These are phyloP conservation scores for Picochlorum sp. DNA, from an alignment of 139 green algal genomes.

Conservation along the genomic window DNA sequence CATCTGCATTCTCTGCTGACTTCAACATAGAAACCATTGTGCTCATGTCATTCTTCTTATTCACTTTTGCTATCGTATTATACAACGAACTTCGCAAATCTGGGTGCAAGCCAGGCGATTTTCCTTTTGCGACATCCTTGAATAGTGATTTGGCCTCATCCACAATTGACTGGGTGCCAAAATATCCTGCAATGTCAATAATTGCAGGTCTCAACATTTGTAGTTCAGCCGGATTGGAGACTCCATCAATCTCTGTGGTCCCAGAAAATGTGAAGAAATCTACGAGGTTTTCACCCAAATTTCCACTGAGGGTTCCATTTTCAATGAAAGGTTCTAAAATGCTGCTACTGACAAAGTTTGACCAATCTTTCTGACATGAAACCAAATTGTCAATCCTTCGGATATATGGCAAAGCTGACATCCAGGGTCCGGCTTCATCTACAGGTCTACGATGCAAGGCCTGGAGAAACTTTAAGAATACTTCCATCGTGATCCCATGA, in stretches of 20 bases:
- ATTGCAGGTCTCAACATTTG: conserved; percentile 10
- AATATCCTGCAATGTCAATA: conserved; percentile 14
- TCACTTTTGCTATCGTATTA: conserved; percentile 17
- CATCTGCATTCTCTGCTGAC: conserved; percentile 20
- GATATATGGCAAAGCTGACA: conserved; percentile 22
- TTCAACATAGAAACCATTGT: conserved; percentile 13
- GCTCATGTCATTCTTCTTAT: conserved; percentile 5
- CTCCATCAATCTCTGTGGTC: conserved; percentile 1
- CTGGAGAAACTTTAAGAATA: conserved; percentile 35
- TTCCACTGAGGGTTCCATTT: background rate
- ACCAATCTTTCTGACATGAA: conserved; percentile 6
- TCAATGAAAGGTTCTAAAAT: conserved; percentile 6
- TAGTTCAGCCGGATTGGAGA: background rate
- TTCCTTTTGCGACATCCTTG: background rate
- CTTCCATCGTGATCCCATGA: conserved; percentile 12
- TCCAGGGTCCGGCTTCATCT: conserved; percentile 37
- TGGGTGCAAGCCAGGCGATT: conserved; percentile 6
- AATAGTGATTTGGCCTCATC: conserved; percentile 2
- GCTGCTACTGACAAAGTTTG: background rate
- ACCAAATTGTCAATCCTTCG: conserved; percentile 15
- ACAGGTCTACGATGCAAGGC: background rate
- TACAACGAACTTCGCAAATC: conserved; percentile 45
- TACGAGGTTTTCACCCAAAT: background rate
- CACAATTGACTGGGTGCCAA: conserved; percentile 2
- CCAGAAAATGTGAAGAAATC: conserved; percentile 8